Base-by-base conservation (phyloP, 2,329 filamentous ascomycete species). In the Beauveria caledonica region DNA sequence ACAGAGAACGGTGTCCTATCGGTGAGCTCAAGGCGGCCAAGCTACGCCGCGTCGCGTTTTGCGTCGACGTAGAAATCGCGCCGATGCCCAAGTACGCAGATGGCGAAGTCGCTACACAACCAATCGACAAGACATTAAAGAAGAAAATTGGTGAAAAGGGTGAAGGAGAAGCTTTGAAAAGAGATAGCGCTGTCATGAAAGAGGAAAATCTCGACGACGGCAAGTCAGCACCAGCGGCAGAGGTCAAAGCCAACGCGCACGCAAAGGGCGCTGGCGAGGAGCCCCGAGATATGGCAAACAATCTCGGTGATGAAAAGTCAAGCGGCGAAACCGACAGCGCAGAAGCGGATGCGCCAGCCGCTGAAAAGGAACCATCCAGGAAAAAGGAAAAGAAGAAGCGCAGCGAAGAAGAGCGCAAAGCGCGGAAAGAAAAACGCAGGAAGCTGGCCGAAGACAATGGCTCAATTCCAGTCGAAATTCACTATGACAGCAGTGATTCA, bases 321-420 rank as follows among this genome's bases (percentile, higher is more conserved):
- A 36, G 33, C 11, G 33, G 33, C 10, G 33, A 36, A 36, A 33
- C 40, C 39, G 39, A 50, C 17, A 45, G 58, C 21, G 45, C 29
- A 33, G 44, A 72, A 77, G 5, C 72, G 3, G 73, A 73, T 9
- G 77, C 60, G 3, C n/a, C 45, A 10, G 51, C 48, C 17, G 63
- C 63, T n/a, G n/a, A 54, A 10, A 68, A 68, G 58, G 67, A 68
- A 53, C 77, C 75, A 1, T 85, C 79, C 8, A 87, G 86, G 67
- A 97, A 95, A 75, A 94, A 91, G 73, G 92, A 97, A 70, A 97
- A 96, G 79, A 97, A 97, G 76, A 96, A 96, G 77, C 86, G 88
- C 65, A 96, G 90, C 45, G 93, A 97, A 70, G 92, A 93, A 62
- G 93, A 97, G 73, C 82, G 92, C 46, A 96, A 95, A 70, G 90